These are phyloP conservation scores for Metschnikowia sp. DNA, from an alignment of 805 yeast species.

Conservation along the genomic window DNA sequence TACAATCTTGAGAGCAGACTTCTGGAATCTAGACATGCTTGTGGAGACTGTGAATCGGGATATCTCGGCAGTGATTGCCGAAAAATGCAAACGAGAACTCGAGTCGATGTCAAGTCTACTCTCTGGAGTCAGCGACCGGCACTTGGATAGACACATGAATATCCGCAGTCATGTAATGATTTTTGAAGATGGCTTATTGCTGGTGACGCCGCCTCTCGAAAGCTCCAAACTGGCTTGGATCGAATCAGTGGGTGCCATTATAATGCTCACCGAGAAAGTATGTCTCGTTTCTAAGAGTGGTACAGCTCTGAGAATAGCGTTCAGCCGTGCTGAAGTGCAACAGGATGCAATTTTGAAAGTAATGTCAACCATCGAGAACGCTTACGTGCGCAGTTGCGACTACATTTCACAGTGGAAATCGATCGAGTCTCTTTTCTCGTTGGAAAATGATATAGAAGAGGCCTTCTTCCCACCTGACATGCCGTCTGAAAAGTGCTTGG, in stretches of 20 bases:
- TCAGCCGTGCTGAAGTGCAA: not conserved
- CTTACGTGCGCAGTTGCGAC: not conserved
- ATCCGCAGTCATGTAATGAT: constrained; percentile 17
- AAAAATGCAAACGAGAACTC: constrained; percentile 17
- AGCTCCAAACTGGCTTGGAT: constrained; percentile 30
- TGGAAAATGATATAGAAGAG: constrained; percentile 12
- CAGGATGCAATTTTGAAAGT: not conserved
- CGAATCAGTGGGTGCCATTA: constrained; percentile 14
- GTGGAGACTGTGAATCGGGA: constrained; percentile 24
- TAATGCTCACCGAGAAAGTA: constrained; percentile 20
- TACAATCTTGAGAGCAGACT: constrained; percentile 13
- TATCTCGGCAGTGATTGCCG: constrained; percentile 16
- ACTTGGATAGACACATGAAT: too few species aligned
- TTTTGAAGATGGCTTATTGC: constrained; percentile 35
- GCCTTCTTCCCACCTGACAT: not conserved
- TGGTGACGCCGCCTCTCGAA: constrained; percentile 40
- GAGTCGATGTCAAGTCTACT: not conserved
- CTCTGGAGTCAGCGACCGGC: not conserved
- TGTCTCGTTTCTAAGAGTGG: not conserved
- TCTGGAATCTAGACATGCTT: constrained; percentile 18
- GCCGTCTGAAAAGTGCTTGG: constrained; percentile 45
- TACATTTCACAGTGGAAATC: constrained; percentile 44
- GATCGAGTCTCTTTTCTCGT: constrained; percentile 34
- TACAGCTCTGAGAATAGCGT: not conserved
- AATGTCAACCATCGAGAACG: not conserved